Percentiles rank a stretch among this genome's conserved stretches.
Evolutionary conservation across 441 rosid species (phyloP).

Genomic region (Erysimum pusillum): DNA sequence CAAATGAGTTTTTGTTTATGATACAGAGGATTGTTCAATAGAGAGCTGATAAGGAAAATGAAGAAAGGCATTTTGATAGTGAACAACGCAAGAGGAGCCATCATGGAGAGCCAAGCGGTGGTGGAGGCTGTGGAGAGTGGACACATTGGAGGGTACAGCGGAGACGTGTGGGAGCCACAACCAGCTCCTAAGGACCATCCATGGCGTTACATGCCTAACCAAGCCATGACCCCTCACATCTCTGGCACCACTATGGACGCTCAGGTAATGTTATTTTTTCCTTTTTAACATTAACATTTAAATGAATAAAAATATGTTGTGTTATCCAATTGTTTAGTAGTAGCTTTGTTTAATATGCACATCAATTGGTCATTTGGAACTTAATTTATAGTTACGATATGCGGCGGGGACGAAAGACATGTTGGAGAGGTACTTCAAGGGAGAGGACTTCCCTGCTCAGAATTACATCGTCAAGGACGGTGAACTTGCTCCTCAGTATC

Average conservation of each 20-base stretch:
- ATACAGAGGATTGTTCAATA: slow-evolving; percentile 79
- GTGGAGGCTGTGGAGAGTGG: slow-evolving; percentile 84
- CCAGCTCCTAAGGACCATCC: slow-evolving; percentile 98
- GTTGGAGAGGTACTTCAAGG: slow-evolving; percentile 88
- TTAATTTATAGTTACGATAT: slow-evolving; percentile 66
- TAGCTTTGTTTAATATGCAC: background rate
- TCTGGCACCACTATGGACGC: slow-evolving; percentile 97
- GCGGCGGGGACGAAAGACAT: slow-evolving; percentile 93
- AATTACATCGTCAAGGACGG: slow-evolving; percentile 93
- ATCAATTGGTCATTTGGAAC: background rate
- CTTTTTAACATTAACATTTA: background rate
- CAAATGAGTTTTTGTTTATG: background rate
- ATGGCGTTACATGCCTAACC: slow-evolving; percentile 99
- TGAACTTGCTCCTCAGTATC: slow-evolving; percentile 80
- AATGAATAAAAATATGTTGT: too few relatives aligned
- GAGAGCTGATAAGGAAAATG: slow-evolving; percentile 81
- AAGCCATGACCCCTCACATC: slow-evolving; percentile 96
- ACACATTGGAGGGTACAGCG: slow-evolving; percentile 94
- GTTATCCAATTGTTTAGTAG: background rate
- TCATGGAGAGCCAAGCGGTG: slow-evolving; percentile 94
- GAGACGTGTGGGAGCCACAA: slow-evolving; percentile 97
- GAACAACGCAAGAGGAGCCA: slow-evolving; percentile 96
- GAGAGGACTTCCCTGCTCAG: slow-evolving; percentile 81
- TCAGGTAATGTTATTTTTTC: slow-evolving; percentile 58
- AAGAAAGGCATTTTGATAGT: slow-evolving; percentile 92